phyloP scores from a whole-genome alignment of 2,329 filamentous ascomycete genomes.

The Epichloe hybrida region DNA sequence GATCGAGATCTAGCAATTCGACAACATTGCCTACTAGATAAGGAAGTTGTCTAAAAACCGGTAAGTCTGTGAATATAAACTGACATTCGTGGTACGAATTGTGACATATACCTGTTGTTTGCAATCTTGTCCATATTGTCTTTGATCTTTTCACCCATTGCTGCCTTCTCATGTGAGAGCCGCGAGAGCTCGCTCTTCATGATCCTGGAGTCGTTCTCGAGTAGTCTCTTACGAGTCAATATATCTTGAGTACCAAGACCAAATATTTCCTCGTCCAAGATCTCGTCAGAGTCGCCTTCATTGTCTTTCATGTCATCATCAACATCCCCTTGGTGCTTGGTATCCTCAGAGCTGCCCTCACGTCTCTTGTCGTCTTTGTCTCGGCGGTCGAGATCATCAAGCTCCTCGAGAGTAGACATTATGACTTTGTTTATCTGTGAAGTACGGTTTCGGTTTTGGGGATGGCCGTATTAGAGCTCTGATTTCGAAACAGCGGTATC shows the following conservation, averaged over 20 bases:
- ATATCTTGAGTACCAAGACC: slow-evolving; percentile 91
- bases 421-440: slow-evolving; percentile 9
- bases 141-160: slow-evolving; percentile 98
- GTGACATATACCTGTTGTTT: slow-evolving; percentile 68
- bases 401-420: slow-evolving; percentile 88
- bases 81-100: not conserved
- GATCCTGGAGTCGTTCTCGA: slow-evolving; percentile 96
- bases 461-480: not conserved
- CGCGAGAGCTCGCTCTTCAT: slow-evolving; percentile 97
- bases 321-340: slow-evolving; percentile 36
- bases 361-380: slow-evolving; percentile 55
- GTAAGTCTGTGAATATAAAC: slow-evolving; percentile 2
- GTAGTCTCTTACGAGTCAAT: slow-evolving; percentile 71
- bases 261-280: slow-evolving; percentile 87
- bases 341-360: slow-evolving; percentile 20
- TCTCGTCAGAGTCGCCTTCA: slow-evolving; percentile 59
- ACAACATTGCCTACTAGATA: slow-evolving; percentile 98
- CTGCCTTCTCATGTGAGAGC: slow-evolving; percentile 84
- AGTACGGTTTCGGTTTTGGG: not conserved
- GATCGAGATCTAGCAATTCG: slow-evolving; percentile 90
- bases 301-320: slow-evolving; percentile 86
- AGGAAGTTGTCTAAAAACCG: slow-evolving; percentile 63
- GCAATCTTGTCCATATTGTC: slow-evolving; percentile 98
- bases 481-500: not conserved
- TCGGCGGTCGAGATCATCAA: slow-evolving; percentile 75